A percentile compares a stretch with the other conserved stretches of the same genome.
These are phyloP conservation scores for Aspergillus sojae DNA, from an alignment of 2,329 filamentous ascomycete genomes.

Conservation along the genomic window DNA sequence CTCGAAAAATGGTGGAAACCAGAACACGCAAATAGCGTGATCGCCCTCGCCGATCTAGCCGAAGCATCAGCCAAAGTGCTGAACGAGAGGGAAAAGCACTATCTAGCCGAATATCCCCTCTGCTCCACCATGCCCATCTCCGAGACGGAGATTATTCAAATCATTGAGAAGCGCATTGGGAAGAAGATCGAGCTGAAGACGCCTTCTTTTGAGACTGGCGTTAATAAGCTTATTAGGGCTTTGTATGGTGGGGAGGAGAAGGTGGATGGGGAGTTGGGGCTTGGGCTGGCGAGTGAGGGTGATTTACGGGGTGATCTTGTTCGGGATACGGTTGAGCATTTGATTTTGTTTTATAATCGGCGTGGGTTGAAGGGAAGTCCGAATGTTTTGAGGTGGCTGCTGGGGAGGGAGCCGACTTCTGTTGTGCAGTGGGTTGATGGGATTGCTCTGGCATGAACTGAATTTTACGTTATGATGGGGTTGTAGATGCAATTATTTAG, in stretches of 20 bases:
- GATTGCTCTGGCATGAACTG: neutral
- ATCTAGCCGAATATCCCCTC: neutral
- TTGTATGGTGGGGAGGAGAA: neutral
- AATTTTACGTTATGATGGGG: neutral
- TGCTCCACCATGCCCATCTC: neutral
- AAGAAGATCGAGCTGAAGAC: neutral
- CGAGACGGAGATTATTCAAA: neutral
- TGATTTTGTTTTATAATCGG: conserved; percentile 27
- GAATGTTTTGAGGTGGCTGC: conserved; percentile 27
- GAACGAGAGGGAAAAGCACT: neutral
- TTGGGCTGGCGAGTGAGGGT: neutral
- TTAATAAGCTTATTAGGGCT: neutral
- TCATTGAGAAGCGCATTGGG: neutral
- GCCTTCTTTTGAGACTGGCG: neutral
- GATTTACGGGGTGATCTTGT: conserved; percentile 3
- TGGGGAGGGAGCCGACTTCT: conserved; percentile 24
- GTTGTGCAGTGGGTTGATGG: neutral
- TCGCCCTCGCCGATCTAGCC: neutral
- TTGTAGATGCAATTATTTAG: neutral
- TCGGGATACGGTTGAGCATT: conserved; percentile 21
- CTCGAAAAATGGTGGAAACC: neutral
- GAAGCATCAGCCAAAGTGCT: neutral
- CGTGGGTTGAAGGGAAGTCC: conserved; percentile 26
- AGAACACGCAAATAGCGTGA: neutral
- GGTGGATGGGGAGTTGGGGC: neutral